Conservation (phyloP, 2,329 filamentous ascomycete species). For the Aspergillus ochraceoroseus region DNA sequence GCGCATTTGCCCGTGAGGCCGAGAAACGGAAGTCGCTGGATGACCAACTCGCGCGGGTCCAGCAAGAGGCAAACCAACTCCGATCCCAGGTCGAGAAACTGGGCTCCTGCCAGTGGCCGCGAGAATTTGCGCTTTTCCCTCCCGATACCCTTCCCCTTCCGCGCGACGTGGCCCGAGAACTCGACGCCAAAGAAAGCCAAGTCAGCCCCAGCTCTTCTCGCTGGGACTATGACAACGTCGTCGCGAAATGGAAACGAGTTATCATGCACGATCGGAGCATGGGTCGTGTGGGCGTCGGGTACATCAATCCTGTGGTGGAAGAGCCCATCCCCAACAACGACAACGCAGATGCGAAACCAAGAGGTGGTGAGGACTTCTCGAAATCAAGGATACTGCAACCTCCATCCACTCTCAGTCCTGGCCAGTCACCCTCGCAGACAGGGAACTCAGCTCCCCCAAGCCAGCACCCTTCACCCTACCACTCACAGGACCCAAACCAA, state of each 20-base stretch:
- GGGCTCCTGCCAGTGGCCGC: slow-evolving; percentile 46
- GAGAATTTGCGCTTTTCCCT: slow-evolving; percentile 47
- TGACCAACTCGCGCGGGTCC: slow-evolving; percentile 42
- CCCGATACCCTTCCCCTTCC: slow-evolving; percentile 43
- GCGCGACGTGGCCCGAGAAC: slow-evolving; percentile 36
- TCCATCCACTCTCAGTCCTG: slow-evolving; percentile 26
- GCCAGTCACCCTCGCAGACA: slow-evolving; percentile 22
- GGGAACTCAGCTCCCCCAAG: slow-evolving; percentile 25
- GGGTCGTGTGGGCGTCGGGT: slow-evolving; percentile 36
- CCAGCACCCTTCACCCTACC: slow-evolving; percentile 32
- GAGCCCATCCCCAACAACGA: slow-evolving; percentile 11
- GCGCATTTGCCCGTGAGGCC: slow-evolving; percentile 45
- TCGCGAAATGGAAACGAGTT: slow-evolving; percentile 48
- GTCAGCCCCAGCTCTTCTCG: slow-evolving; percentile 34
- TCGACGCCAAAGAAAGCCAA: slow-evolving; percentile 35
- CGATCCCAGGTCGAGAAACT: slow-evolving; percentile 46
- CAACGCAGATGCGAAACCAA: slow-evolving; percentile 6
- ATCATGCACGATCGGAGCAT: slow-evolving; percentile 45
- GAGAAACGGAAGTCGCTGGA: slow-evolving; percentile 44
- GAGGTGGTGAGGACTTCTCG: slow-evolving; percentile 13
- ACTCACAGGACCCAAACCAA: slow-evolving; percentile 25
- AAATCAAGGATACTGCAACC: slow-evolving; percentile 17
- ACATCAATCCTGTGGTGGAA: slow-evolving; percentile 21
- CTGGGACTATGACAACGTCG: slow-evolving; percentile 48
- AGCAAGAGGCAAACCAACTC: slow-evolving; percentile 48